Evolutionary conservation across 208 protist species (phyloP).

Genomic region (Acanthamoeba polyphaga): DNA sequence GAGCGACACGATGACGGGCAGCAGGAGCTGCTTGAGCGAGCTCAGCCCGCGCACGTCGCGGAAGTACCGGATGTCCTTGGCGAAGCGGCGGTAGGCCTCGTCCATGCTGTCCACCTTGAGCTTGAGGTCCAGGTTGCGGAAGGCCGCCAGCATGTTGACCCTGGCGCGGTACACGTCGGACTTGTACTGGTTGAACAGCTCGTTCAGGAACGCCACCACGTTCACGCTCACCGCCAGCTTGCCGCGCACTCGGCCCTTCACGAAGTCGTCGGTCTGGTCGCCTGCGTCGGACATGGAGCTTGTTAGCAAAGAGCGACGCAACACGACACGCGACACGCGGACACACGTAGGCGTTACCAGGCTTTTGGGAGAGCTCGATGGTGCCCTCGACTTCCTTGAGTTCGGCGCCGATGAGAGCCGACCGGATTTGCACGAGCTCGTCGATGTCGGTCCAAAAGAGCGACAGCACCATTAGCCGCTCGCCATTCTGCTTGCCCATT

Average conservation of each 20-base stretch:
- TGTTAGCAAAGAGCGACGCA: background rate
- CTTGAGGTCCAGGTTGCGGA: constrained; percentile 53
- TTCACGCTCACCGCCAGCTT: background rate
- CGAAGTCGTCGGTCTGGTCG: constrained; percentile 7
- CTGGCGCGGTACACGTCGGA: background rate
- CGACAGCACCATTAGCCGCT: constrained; percentile 6
- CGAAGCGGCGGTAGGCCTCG: constrained; percentile 3
- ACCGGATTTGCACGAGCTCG: constrained; percentile 19
- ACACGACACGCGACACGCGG: background rate
- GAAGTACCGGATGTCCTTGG: background rate
- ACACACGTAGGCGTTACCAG: background rate
- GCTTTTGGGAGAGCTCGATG: constrained; percentile 21
- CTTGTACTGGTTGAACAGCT: constrained; percentile 42
- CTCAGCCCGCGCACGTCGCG: constrained; percentile 32
- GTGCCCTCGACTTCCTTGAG: constrained; percentile 9
- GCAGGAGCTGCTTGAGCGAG: constrained; percentile 3
- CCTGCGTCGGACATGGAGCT: background rate
- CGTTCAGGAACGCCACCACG: constrained; percentile 38
- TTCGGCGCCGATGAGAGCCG: constrained; percentile 12
- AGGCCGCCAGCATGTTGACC: constrained; percentile 44
- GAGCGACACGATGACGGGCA: background rate
- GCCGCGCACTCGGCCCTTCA: background rate
- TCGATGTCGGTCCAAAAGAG: constrained; percentile 49
- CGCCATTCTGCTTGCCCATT: constrained; percentile 30
- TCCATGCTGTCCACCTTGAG: constrained; percentile 32